Conservation (phyloP, 2,329 filamentous ascomycete species). For the Coniochaeta sp. region DNA sequence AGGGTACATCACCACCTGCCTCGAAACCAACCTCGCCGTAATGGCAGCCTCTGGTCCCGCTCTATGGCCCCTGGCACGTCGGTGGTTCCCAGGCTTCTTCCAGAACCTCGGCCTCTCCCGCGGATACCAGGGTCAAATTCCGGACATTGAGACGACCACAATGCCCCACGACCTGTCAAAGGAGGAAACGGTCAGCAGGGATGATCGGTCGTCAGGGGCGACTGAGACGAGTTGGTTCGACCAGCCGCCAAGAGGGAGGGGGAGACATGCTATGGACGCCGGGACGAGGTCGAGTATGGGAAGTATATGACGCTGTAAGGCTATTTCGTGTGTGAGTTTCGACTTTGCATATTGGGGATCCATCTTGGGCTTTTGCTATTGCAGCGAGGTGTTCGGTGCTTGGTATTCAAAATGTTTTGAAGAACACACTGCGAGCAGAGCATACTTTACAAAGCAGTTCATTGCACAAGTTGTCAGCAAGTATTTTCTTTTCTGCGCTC, state of each 20-base stretch:
- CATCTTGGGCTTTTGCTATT: too few relatives aligned
- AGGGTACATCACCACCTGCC: constrained; percentile 21
- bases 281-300: not conserved
- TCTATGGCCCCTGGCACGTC: constrained; percentile 28
- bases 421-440: too few relatives aligned
- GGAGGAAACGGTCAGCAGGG: not conserved
- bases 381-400: too few relatives aligned
- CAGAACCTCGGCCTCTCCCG: constrained; percentile 15
- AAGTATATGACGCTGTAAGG: not conserved
- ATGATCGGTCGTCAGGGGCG: constrained; percentile 11
- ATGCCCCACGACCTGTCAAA: not conserved
- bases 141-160: constrained; percentile 2
- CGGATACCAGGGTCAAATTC: constrained; percentile 8
- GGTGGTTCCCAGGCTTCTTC: constrained; percentile 18
- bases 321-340: not conserved
- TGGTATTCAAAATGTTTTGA: too few relatives aligned
- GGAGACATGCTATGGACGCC: not conserved
- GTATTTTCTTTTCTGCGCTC: too few relatives aligned
- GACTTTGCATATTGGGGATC: not conserved
- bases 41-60: constrained; percentile 29
- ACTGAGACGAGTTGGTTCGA: not conserved
- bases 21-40: constrained; percentile 31
- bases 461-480: too few relatives aligned
- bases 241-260: not conserved
- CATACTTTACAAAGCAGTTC: too few relatives aligned